Evolutionary conservation across 1,284 basidiomycete species (phyloP).

Genomic region (Heterobasidion occidentale): DNA sequence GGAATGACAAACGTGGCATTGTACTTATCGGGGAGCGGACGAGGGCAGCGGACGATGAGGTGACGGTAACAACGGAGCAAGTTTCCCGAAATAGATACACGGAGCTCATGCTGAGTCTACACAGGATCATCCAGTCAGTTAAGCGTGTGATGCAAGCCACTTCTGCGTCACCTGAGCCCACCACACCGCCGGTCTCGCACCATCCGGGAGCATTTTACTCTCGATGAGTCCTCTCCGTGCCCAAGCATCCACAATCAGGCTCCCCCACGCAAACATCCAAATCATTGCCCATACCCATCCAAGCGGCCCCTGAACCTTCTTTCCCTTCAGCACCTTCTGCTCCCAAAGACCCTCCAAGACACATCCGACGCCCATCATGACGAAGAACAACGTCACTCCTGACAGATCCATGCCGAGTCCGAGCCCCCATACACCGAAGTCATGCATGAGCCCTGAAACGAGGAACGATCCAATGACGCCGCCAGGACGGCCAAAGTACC

Average conservation of each 20-base stretch:
- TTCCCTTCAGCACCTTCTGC: neutral
- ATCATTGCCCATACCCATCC: constrained; percentile 43
- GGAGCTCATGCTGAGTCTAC: too few species aligned
- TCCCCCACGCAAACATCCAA: constrained; percentile 40
- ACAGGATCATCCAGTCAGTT: too few species aligned
- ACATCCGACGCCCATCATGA: constrained; percentile 7
- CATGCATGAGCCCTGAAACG: constrained; percentile 6
- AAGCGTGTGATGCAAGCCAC: constrained; percentile 9
- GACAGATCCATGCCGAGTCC: constrained; percentile 3
- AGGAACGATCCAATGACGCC: constrained; percentile 12
- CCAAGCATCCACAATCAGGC: constrained; percentile 44
- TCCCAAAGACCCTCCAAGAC: constrained; percentile 7
- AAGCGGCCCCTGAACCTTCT: constrained; percentile 3
- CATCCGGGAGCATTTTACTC: constrained; percentile 11
- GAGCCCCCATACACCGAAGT: constrained; percentile 5
- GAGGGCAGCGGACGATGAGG: too few species aligned
- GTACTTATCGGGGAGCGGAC: too few species aligned
- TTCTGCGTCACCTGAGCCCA: constrained; percentile 10
- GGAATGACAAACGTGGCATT: too few species aligned
- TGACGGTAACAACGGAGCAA: too few species aligned
- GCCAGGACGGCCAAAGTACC: constrained; percentile 11
- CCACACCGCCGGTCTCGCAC: constrained; percentile 8
- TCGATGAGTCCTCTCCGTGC: constrained; percentile 33
- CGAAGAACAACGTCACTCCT: constrained; percentile 4
- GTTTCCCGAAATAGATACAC: too few species aligned